Percentiles rank a stretch among this genome's conserved stretches.
These are phyloP conservation scores for Collybia sordida DNA, from an alignment of 768 basidiomycete genomes.

Conservation along the genomic window DNA sequence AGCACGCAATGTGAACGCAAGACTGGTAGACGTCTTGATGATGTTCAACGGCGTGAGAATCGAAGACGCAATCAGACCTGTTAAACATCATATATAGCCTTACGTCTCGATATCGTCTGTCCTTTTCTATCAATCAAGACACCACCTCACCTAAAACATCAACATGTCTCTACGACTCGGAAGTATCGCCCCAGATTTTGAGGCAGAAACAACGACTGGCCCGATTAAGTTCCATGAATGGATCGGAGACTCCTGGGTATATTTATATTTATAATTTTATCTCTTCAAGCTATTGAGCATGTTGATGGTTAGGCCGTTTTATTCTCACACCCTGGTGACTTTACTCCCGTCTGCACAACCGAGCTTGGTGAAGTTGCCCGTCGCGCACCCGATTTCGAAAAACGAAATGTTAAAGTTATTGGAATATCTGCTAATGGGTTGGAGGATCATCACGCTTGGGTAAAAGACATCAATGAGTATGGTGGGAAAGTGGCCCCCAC, in stretches of 20 bases:
- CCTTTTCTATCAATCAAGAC: not conserved
- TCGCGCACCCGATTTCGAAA: constrained; percentile 78
- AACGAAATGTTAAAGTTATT: constrained; percentile 90
- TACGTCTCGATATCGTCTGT: not conserved
- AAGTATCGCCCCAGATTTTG: constrained; percentile 87
- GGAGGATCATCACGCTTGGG: constrained; percentile 83
- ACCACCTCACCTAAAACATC: constrained; percentile 1
- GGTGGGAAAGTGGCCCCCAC: constrained; percentile 72
- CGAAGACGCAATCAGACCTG: constrained; percentile 48
- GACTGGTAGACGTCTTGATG: constrained; percentile 17
- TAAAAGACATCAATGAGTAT: constrained; percentile 81
- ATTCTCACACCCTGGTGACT: constrained; percentile 94
- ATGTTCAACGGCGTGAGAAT: constrained; percentile 52
- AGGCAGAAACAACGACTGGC: constrained; percentile 86
- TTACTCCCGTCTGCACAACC: constrained; percentile 94
- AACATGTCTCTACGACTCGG: constrained; percentile 75
- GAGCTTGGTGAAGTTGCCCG: constrained; percentile 96
- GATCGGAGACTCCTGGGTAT: constrained; percentile 86
- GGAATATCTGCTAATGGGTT: constrained; percentile 92
- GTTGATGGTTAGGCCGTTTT: constrained; percentile 62
- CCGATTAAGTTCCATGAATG: constrained; percentile 91
- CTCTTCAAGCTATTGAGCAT: constrained; percentile 3
- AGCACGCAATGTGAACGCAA: constrained; percentile 47
- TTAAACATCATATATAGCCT: constrained; percentile 1
- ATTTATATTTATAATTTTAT: constrained; percentile 16